A percentile compares a stretch with the other conserved stretches of the same genome.
phyloP scores from a whole-genome alignment of 805 yeast genomes.

The Diddensiella santjacobensis region DNA sequence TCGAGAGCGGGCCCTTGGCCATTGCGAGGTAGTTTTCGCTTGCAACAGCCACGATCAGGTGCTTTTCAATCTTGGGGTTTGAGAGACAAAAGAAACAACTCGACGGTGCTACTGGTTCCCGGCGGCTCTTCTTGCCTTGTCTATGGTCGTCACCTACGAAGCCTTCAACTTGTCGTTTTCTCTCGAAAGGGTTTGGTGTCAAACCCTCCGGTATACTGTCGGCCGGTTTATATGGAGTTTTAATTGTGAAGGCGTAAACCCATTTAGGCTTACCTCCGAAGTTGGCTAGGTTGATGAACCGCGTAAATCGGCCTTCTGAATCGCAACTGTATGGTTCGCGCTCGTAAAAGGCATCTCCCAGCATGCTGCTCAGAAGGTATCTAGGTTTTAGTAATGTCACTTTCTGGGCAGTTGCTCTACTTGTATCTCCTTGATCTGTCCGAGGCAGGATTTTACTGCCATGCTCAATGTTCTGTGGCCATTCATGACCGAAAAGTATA shows the following conservation, averaged over 20 bases:
- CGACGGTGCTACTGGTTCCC: not conserved
- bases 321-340: slow-evolving; percentile 54
- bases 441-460: not conserved
- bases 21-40: slow-evolving; percentile 61
- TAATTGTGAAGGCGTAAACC: slow-evolving; percentile 66
- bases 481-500: slow-evolving; percentile 53
- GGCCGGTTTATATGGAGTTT: not conserved
- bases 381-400: slow-evolving; percentile 50
- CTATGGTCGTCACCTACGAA: not conserved
- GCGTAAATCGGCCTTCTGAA: slow-evolving; percentile 38
- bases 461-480: slow-evolving; percentile 54
- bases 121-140: slow-evolving; percentile 47
- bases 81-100: slow-evolving; percentile 79
- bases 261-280: slow-evolving; percentile 57
- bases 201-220: not conserved
- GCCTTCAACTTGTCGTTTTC: not conserved
- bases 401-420: slow-evolving; percentile 44
- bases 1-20: slow-evolving; percentile 81
- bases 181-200: not conserved
- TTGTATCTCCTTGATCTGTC: slow-evolving; percentile 40
- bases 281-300: slow-evolving; percentile 63
- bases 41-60: slow-evolving; percentile 77
- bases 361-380: slow-evolving; percentile 57
- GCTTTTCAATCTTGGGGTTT: slow-evolving; percentile 71
- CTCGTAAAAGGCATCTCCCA: slow-evolving; percentile 50